Base-by-base conservation (phyloP, 2,329 filamentous ascomycete species). In the Cercospora beticola region DNA sequence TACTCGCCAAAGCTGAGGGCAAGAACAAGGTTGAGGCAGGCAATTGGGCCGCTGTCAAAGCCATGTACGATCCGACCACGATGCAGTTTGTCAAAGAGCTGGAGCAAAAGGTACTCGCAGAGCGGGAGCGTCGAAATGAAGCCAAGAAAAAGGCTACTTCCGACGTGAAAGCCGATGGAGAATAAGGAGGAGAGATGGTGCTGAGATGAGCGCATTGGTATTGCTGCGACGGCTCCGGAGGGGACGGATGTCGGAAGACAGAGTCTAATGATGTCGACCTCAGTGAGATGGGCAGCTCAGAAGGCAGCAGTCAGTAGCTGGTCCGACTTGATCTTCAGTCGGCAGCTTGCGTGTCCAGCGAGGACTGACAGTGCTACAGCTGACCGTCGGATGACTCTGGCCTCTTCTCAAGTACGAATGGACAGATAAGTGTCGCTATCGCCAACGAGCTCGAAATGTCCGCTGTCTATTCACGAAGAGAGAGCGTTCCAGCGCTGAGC, bases 11-110 rank as follows among this genome's bases (percentile, higher is more conserved):
- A 56, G 91, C 90, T 0, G 86, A 85, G 33, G 91, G 86, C 1
- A 80, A 87, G 70, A 87, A 85, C 65, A 93, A 93, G 80, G 87
- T 86, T 66, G 89, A 92, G 66, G 92, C 91, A 0, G 89, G 89
- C 0, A 82, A 86, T 14, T 88, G 86, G 72, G 91, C 91, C 1
- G 92, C 92, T 0, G 79, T 82, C 52, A 82, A 83, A 72, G 90
- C 89, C 0, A 74, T 94, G 76, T 60, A 73, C 65, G 82, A 84
- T 52, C 33, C 62, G 12, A 89, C 74, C 54, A 70, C 54, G 7
- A 77, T 75, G 67, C 68, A 58, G 0, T 46, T 78, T 23, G 72
- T 79, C 8, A 73, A 77, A 10, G 71, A 76, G 23, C 74, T 75
- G 46, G 75, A 73, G 68, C 52, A 70, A 63, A 69, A 72, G 65